Percentiles rank a stretch among this genome's conserved stretches.
Evolutionary conservation across 2,329 filamentous ascomycete genomes (phyloP).

Genomic region (Aureobasidium sp.): DNA sequence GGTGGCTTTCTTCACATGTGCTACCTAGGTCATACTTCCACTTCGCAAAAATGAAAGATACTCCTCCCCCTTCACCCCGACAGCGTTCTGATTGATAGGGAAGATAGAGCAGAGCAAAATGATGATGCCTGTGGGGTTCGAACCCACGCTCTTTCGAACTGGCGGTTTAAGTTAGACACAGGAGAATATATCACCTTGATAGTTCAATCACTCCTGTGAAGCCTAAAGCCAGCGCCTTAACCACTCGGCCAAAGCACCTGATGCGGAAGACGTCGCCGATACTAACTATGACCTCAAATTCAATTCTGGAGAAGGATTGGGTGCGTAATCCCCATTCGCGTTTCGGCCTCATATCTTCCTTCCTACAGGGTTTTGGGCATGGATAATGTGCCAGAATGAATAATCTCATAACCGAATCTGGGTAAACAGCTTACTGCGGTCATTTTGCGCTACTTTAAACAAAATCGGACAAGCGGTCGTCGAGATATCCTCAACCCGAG

Average conservation of each 20-base stretch:
- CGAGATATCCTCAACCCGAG: not conserved
- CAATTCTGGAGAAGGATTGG: not conserved
- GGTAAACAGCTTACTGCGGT: not conserved
- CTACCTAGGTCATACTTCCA: too few relatives aligned
- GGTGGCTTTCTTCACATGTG: too few relatives aligned
- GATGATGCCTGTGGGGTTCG: slow-evolving; percentile 1
- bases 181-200: not conserved
- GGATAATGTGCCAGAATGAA: too few relatives aligned
- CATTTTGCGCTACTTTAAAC: not conserved
- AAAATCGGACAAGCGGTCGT: not conserved
- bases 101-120: not conserved
- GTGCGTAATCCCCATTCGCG: not conserved
- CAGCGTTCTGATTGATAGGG: too few relatives aligned
- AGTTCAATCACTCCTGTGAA: too few relatives aligned
- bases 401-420: too few relatives aligned
- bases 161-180: not conserved
- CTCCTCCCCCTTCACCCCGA: not conserved
- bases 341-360: too few relatives aligned
- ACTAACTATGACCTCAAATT: not conserved
- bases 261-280: too few relatives aligned
- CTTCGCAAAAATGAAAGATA: not conserved
- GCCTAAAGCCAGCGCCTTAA: slow-evolving; percentile 14
- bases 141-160: slow-evolving; percentile 16
- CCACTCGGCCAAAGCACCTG: not conserved
- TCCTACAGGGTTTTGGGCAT: not conserved